Base-by-base conservation (phyloP, 176 grass and related monocot genomes). In the Panicum miliaceum region DNA sequence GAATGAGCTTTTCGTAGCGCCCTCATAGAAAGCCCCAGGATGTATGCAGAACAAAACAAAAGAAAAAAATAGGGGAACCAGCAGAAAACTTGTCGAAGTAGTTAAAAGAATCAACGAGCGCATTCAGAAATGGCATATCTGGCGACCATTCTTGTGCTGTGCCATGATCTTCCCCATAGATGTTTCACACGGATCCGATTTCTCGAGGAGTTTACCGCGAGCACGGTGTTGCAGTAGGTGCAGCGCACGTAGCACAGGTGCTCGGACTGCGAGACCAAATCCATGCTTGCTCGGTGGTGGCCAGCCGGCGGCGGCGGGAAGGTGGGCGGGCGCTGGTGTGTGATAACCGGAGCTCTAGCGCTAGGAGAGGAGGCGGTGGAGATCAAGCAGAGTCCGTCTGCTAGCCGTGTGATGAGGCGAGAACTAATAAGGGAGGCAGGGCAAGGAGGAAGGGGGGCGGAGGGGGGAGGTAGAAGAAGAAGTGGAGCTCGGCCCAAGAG, bases 161-260 rank as follows among this genome's bases (percentile, higher is more conserved):
- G 5, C 42, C 35, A 81, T 56, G 64, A 81, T 81, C 64, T 81
- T 69, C 34, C 25, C 50, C n/a, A 37, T 0, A 23, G 19, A 32
- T 27, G 13, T 53, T 76, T 58, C 70, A 34, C 16, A 15, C n/a
- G 53, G 52, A 25, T 57, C 73, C 66, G 83, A 46, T 85, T 66
- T 90, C 78, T 84, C 81, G 86, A 91, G 75, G 92, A 98, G 89
- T 88, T 93, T 94, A 98, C 96, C 89, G 87, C 88, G 77, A 99
- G 96, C 64, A 93, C 89, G 64, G 89, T 90, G 74, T 87, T 96
- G 87, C 96, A 99, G 90, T 90, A 99, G 81, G 89, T 91, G 93
- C 96, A 99, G 89, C 91, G 85, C n/a, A 98, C 91, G 80, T 90
- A 96, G 89, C 93, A 88, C 60, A 96, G 76, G 77, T 92, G 91